Base-by-base conservation (phyloP, 2,329 filamentous ascomycete species). In the Aspergillus brasiliensis region DNA sequence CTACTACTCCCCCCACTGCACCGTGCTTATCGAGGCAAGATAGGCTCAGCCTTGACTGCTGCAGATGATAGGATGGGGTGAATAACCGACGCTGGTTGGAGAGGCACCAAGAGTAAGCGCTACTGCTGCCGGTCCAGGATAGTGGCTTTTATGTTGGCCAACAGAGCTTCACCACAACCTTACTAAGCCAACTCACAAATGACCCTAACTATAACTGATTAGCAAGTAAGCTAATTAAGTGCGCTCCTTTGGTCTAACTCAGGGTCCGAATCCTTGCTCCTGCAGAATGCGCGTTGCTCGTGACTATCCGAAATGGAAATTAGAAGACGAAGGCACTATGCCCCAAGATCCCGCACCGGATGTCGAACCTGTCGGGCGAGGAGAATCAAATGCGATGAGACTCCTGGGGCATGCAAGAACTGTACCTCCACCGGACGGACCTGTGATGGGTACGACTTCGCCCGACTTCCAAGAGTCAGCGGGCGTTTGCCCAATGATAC, bases 371-470 rank as follows among this genome's bases (percentile, higher is more conserved):
- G 59, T 34, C 52, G 49, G 21, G 27, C 48, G 7, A 56, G 59
- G n/a, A 54, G 59, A 19, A 17, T 68, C 23, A 68, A 67, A 28
- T 68, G 65, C 49, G 75, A 78, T 51, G 74, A 78, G 60, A 61
- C 61, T 3, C 69, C 67, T 15, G 75, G 73, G 15, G 65, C 63
- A 17, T 79, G 77, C 60, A 60, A 69, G 11, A 72, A 72, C 21
- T 79, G 77, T 60, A 59, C 64, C 6, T 72, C 65, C 8, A 76
- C 75, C 2, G 74, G 75, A 10, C 71, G 75, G 3, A 69, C 69
- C 42, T 78, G 76, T 58, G 76, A 78, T 56, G 75, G 76, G 17
- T 78, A 78, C 61, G 65, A 66, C 38, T 19, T 64, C 13, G 46
- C 51, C 25, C 58, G 58, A 42, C 62, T 64, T 10, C 60, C 60